Base-by-base conservation (phyloP, 306 rosid species). In the Cicer yamashitae region DNA sequence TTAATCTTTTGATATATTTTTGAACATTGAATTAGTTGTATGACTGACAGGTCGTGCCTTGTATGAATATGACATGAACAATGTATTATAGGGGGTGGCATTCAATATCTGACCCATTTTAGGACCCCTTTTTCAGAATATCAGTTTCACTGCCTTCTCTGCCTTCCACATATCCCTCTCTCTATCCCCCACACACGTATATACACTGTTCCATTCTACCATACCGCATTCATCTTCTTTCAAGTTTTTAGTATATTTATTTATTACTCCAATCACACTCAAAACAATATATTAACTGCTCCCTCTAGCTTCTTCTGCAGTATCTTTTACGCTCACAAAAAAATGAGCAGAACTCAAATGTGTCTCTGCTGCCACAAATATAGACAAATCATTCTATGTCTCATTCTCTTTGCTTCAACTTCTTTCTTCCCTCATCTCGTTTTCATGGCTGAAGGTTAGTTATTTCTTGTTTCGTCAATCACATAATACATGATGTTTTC, bases 361-460 rank as follows among this genome's bases (percentile, higher is more conserved):
- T 80, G 73, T 80, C 2, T 67, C 60, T 80, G 58, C 81, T 70
- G 85, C 76, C 82, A 82, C 82, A 83, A 79, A 74, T 82, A 79
- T 76, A 85, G 80, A 87, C 85, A 84, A 6, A 4, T 71, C 41
- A 37, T 81, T 74, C 52, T 80, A 37, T 67, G 80, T 59, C 54
- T 93, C 75, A 59, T 88, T 62, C 79, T 88, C 80, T 82, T 84
- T 84, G 84, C 84, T 66, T 73, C 87, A 40, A 51, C 86, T 71
- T 82, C 85, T 68, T 61, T 71, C 84, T 75, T 84, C 48, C 62
- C 79, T 51, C 64, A 74, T 41, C 7, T 57, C 54, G 72, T 67
- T 65, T 84, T 86, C 82, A 83, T 80, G 79, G 91, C 86, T 77
- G 74, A 91, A 89, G 98, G 97, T 93, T 79, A 30, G 7, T 6